These are phyloP conservation scores for Hyaloperonospora arabidopsidis DNA, from an alignment of 352 stramenopile genomes.

Conservation along the genomic window DNA sequence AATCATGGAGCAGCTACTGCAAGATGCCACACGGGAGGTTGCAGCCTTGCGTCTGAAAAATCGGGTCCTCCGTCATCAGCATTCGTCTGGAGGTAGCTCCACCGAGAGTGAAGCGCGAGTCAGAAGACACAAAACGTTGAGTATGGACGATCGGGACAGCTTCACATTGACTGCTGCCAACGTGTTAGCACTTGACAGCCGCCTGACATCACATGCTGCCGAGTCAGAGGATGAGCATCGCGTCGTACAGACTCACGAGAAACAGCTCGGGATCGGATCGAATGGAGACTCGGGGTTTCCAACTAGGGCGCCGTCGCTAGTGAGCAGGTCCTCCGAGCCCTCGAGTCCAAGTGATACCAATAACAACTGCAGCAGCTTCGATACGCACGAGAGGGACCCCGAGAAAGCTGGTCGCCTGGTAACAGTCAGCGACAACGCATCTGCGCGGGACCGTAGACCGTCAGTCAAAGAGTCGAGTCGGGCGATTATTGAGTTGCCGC, in stretches of 20 bases:
- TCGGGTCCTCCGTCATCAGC: slow-evolving; percentile 26
- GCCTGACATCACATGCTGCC: too few relatives aligned
- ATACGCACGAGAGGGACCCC: slow-evolving; percentile 11
- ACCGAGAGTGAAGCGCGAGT: slow-evolving; percentile 2
- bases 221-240: neutral
- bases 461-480: slow-evolving; percentile 19
- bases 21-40: slow-evolving; percentile 30
- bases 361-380: slow-evolving; percentile 19
- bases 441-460: slow-evolving; percentile 4
- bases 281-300: neutral
- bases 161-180: slow-evolving; percentile 18
- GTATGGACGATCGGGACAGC: neutral
- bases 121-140: slow-evolving; percentile 18
- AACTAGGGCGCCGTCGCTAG: slow-evolving; percentile 4
- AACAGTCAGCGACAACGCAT: slow-evolving; percentile 2
- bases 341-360: slow-evolving; percentile 13
- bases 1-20: slow-evolving; percentile 30
- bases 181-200: slow-evolving; percentile 19
- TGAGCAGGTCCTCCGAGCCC: slow-evolving; percentile 5
- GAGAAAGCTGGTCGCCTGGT: slow-evolving; percentile 10
- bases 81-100: slow-evolving; percentile 1
- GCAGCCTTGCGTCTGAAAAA: slow-evolving; percentile 35
- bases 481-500: slow-evolving; percentile 8
- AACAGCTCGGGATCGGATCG: neutral
- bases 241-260: neutral